phyloP scores from a whole-genome alignment of 345 rosid genomes.

The Litchi chinensis region DNA sequence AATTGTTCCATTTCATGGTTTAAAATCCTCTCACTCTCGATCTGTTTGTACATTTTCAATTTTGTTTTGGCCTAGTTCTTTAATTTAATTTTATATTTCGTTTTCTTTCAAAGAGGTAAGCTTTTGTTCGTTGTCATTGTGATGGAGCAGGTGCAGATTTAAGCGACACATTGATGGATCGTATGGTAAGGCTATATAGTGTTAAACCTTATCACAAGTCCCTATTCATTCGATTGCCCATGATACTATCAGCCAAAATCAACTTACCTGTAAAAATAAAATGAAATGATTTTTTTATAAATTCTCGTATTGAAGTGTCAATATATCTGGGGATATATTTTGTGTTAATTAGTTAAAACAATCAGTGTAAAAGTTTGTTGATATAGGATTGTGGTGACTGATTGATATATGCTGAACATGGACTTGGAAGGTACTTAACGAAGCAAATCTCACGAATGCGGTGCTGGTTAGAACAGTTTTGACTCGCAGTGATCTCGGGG shows the following conservation, averaged over 20 bases:
- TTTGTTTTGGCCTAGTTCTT: not conserved
- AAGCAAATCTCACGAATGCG: constrained; percentile 85
- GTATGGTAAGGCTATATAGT: constrained; percentile 61
- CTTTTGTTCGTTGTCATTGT: constrained; percentile 2
- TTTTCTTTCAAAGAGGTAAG: not conserved
- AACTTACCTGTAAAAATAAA: not conserved
- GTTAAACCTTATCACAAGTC: not conserved
- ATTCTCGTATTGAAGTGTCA: not conserved
- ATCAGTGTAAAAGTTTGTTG: too few relatives aligned
- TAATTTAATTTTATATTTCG: too few relatives aligned
- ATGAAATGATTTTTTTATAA: not conserved
- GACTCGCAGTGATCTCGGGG: constrained; percentile 93
- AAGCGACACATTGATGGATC: constrained; percentile 98
- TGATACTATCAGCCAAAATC: not conserved
- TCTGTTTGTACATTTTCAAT: not conserved
- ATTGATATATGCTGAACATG: not conserved
- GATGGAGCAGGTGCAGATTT: constrained; percentile 83
- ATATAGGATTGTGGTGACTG: not conserved
- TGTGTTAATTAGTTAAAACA: too few relatives aligned
- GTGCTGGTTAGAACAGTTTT: constrained; percentile 79
- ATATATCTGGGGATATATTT: not conserved
- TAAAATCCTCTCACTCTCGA: not conserved
- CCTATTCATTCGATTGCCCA: not conserved
- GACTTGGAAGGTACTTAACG: constrained; percentile 69
- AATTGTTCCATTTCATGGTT: too few relatives aligned